Evolutionary conservation across 129 eudicot species (phyloP), one percentile per base, ranked within the genome.

Genomic region (Oenanthe sinensis): DNA sequence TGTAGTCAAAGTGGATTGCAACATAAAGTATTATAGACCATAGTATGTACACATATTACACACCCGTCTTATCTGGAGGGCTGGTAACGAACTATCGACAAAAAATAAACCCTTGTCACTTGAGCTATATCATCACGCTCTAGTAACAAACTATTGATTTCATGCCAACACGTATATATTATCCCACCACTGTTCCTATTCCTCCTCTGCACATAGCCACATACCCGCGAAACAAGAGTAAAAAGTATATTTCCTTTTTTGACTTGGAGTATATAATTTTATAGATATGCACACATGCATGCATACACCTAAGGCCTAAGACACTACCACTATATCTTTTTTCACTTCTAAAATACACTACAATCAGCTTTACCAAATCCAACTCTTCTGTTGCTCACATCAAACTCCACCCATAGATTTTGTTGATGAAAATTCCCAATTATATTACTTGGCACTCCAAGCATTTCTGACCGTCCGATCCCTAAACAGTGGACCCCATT

Each of bases 401-500:
- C 97, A 81, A 90, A 92, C 75, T 92, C 97, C 39, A 92, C 93
- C 97, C 97, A 92, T 22, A 77, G 84, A 82, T 90, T 92, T 72
- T 88, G 97, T 19, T 92, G 97, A 86, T 92, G 93, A 49, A 92
- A 90, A 62, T 92, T 92, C 10, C 97, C 97, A 11, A 92, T 86
- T 5, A 92, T 92, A 20, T 90, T 92, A 83, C 97, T 88, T 0
- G 97, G 85, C 15, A 90, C 82, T 8, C 91, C 93, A 0, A 92
- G 81, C 45, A 77, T 67, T 37, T 87, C 90, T 0, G 96, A 92
- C 80, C 91, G 91, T 78, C 91, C 97, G 80, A 92, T 86, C 74
- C 87, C 97, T 8, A 92, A 63, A 15, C 97, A 92, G 15, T 91
- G 89, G 47, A 89, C 89, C 79, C 97, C 95, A 65, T 82, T 86